Evolutionary conservation across 139 green algal species (phyloP).

Genomic region (Volvox africanus): DNA sequence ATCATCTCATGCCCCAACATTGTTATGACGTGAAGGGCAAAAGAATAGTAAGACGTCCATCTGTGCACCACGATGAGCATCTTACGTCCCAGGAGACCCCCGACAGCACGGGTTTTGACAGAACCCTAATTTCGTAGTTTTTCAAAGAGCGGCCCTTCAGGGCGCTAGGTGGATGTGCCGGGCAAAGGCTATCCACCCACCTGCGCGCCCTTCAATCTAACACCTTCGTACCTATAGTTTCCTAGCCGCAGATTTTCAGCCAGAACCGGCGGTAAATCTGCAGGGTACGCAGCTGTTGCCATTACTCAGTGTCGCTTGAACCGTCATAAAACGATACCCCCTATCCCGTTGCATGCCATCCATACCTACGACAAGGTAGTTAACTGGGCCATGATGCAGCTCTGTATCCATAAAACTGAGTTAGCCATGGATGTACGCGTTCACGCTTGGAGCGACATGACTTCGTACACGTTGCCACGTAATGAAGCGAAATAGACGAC

Average conservation of each 20-base stretch:
- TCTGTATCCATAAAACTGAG: neutral
- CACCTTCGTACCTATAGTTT: no score
- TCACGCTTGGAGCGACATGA: neutral
- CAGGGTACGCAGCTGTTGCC: no score
- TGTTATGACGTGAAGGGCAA: neutral
- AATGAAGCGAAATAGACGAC: conserved; percentile 1
- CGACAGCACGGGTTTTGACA: neutral
- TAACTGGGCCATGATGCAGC: neutral
- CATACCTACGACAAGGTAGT: neutral
- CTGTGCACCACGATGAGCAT: neutral
- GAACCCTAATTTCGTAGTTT: neutral
- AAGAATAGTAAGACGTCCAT: conserved; percentile 1
- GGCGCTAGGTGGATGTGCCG: neutral
- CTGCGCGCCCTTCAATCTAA: neutral
- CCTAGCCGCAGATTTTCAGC: no score
- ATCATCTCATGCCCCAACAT: no score
- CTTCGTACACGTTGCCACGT: neutral
- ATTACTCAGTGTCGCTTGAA: no score
- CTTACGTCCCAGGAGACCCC: neutral
- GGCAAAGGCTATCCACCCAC: conserved; percentile 10
- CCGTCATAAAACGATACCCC: no score
- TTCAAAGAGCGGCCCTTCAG: neutral
- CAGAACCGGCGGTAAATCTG: no score
- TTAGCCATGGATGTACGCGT: neutral
- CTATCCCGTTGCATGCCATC: no score